Evolutionary conservation across 805 yeast genomes (phyloP).

Genomic region (Saturnispora hagleri): DNA sequence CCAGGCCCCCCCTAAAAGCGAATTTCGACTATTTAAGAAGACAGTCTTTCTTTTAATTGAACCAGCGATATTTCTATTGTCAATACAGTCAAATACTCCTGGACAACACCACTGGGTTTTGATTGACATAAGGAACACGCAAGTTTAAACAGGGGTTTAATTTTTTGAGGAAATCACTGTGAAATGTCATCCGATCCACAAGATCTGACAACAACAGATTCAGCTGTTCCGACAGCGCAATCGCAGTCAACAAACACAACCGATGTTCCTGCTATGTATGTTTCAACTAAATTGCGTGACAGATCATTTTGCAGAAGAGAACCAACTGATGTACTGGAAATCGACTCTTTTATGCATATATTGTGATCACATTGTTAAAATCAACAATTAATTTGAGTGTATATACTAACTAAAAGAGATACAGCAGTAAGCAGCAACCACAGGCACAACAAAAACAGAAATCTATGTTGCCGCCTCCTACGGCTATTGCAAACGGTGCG

Average conservation of each 20-base stretch:
- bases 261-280: neutral
- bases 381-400: neutral
- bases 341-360: neutral
- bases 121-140: neutral
- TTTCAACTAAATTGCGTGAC: neutral
- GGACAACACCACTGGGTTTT: neutral
- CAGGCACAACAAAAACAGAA: constrained; percentile 7
- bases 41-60: neutral
- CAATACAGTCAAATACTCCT: neutral
- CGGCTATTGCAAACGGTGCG: constrained; percentile 11
- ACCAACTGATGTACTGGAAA: neutral
- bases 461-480: constrained; percentile 13
- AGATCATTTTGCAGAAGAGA: neutral
- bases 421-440: neutral
- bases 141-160: neutral
- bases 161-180: neutral
- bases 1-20: constrained; percentile 1
- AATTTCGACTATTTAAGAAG: neutral
- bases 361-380: neutral
- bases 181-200: constrained; percentile 1
- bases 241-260: neutral
- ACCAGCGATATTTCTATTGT: neutral
- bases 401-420: neutral
- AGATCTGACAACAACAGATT: neutral
- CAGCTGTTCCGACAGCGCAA: neutral